phyloP scores from a whole-genome alignment of 345 rosid genomes.

The Eucalyptus pumila region DNA sequence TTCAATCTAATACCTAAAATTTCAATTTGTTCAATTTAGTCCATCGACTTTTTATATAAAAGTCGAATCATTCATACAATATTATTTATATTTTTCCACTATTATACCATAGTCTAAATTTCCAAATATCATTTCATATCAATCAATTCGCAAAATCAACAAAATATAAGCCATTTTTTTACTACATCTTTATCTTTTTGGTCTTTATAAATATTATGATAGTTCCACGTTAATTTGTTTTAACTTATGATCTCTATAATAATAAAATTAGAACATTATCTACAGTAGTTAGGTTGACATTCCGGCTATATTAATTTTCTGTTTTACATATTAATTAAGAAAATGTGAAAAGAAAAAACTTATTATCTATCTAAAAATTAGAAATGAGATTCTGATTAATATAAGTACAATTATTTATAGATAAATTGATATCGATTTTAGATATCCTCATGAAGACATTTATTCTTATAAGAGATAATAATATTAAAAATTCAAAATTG shows the following conservation, averaged over 20 bases:
- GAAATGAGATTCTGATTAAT: too few species aligned
- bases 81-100: not conserved
- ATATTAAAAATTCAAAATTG: not conserved
- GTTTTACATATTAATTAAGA: too few species aligned
- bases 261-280: not conserved
- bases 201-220: not conserved
- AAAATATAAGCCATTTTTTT: not conserved
- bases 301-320: rapidly evolving
- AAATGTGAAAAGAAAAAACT: too few species aligned
- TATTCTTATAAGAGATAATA: too few species aligned
- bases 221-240: not conserved
- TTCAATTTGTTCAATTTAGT: not conserved
- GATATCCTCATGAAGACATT: not conserved
- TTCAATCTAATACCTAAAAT: not conserved
- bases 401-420: not conserved
- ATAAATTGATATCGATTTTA: too few species aligned
- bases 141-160: not conserved
- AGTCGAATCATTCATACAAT: not conserved
- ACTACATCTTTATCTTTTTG: not conserved
- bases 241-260: too few species aligned
- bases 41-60: not conserved
- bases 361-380: too few species aligned
- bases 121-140: not conserved
- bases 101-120: not conserved
- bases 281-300: not conserved